Evolutionary conservation across 192 early-diverging fungal species (phyloP), one percentile per base, ranked within the genome.

Genomic region (Chytriomyces confervae): DNA sequence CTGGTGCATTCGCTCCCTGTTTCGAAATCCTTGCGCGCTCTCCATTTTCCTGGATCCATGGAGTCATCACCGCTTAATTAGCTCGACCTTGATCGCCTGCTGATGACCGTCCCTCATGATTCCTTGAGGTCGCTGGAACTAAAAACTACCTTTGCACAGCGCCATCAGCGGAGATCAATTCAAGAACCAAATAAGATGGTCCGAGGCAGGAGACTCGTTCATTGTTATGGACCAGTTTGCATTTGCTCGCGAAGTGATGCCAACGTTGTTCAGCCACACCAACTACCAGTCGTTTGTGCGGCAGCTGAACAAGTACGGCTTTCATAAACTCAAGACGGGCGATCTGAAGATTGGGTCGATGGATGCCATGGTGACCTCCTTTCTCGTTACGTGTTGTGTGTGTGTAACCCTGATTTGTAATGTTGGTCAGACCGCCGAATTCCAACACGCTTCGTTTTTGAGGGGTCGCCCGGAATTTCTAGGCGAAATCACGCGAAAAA

Each of bases 271-370:
- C 27, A 13, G 66, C 27, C 70, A 51, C 62, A 50, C 9, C 63
- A 61, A 66, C 23, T 66, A 69, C 27, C 47, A 61, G 23, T 62
- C 11, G 20, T 67, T 76, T 45, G 75, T 76, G 11, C 75, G 92
- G 10, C 92, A 93, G 70, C 86, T 92, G n/a, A 93, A 93, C 84
- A 93, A 91, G 76, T 94, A 93, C 70, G 92, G 89, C 68, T 94
- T 94, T 78, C 91, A 92, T 81, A 94, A 93, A n/a, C n/a, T n/a
- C n/a, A n/a, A n/a, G n/a, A n/a, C 80, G 84, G 92, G 44, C 87
- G 87, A 50, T 78, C 84, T 29, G 83, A 88, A n/a, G 87, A 90
- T 20, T 5, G 7, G 13, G 16, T 18, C 18, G 45, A 6, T n/a
- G 57, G 8, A 18, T 43, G n/a, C 23, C 62, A 73, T 61, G 60